These are phyloP conservation scores for Pterocarpus santalinus DNA, from an alignment of 306 rosid genomes.

Conservation along the genomic window DNA sequence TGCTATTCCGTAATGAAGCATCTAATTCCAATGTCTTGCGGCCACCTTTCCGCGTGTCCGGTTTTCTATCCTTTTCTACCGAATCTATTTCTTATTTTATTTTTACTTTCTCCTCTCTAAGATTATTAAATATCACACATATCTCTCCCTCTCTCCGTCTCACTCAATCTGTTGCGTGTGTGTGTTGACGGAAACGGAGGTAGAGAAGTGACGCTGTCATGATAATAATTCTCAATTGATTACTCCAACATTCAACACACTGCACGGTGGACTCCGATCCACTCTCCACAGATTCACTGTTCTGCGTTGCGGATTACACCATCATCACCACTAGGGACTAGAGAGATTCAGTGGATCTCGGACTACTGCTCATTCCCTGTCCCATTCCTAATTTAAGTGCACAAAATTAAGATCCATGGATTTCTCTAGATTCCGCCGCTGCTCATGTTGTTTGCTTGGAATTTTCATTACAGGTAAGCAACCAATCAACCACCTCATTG, in stretches of 20 bases:
- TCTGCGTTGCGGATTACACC: not conserved
- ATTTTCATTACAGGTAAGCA: conserved; percentile 46
- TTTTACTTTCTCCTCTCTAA: not conserved
- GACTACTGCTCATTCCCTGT: not conserved
- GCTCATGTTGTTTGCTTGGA: not conserved
- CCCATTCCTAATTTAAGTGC: not conserved
- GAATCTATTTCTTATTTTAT: conserved; percentile 27
- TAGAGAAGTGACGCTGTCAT: not conserved
- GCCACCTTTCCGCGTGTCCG: conserved; percentile 44
- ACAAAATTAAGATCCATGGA: conserved; percentile 53
- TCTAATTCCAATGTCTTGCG: conserved; percentile 39
- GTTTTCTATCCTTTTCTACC: conserved; percentile 10
- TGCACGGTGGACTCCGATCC: not conserved
- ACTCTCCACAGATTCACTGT: not conserved
- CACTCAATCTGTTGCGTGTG: not conserved
- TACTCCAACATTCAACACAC: not conserved
- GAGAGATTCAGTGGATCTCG: not conserved
- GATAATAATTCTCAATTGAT: not conserved
- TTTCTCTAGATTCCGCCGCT: conserved; percentile 34
- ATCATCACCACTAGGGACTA: not conserved
- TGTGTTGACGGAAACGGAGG: conserved; percentile 1
- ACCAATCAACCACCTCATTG: not conserved
- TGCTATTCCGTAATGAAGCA: conserved; percentile 24
- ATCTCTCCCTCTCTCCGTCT: not conserved
- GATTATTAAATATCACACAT: not conserved